Evolutionary conservation across 2,329 filamentous ascomycete genomes (phyloP), one percentile per base, ranked within the genome.

Genomic region (Trichophyton verrucosum): DNA sequence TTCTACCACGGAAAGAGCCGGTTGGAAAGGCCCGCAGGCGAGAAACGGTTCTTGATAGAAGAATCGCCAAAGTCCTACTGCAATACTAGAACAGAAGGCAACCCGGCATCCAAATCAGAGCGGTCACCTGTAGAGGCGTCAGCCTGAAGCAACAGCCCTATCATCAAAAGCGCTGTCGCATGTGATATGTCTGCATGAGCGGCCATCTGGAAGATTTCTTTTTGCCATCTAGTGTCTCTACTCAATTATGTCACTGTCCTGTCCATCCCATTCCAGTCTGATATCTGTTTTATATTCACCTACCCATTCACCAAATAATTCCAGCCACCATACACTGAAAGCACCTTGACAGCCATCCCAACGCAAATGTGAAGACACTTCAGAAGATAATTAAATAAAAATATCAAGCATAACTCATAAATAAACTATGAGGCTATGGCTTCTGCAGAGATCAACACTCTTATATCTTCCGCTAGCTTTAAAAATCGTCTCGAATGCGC

Each of bases 1-100:
- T 77, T 79, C 59, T 76, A 74, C 33, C 73, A 77, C 60, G 76
- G 77, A 4, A 72, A 75, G n/a, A 78, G 77, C 64, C 73, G 71
- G 11, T 65, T 71, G 44, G 58, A 63, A 20, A 71, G 77, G n/a
- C 76, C 76, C 1, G 70, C 69, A n/a, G 64, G 69, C 6, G 76
- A 77, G 62, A 66, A 72, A 51, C 71, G 69, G 2, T 78, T 78
- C 60, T 61, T 70, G 4, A 70, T 78, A 36, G 71, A 73, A 58
- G 71, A 74, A 62, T 73, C 72, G 8, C 57, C 57, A 33, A 65
- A 73, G 57, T 68, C 69, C 60, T 63, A 69, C 44, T 73, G 71
- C 24, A 51, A n/a, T 15, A 13, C 8, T 46, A 24, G 57, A 17
- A n/a, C n/a, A 46, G 57, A 47, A 22, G 20, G n/a, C 17, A 27